A percentile compares a stretch with the other conserved stretches of the same genome.
Conservation (phyloP, 495 filamentous ascomycete genomes). For the Neurospora tetrasperma region DNA sequence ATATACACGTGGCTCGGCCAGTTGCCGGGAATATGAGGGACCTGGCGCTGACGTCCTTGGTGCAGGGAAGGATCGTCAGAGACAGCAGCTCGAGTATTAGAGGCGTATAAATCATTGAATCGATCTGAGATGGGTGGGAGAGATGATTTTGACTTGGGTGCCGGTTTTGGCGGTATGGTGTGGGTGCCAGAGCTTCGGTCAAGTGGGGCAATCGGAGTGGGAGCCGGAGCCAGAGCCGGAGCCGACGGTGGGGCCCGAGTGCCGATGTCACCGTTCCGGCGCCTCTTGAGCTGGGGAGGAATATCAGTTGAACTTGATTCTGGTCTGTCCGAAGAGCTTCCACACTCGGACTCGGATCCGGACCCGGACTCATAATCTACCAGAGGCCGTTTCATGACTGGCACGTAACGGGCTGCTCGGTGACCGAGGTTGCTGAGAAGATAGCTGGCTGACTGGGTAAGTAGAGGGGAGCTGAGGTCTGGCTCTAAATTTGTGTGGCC, state of each 20-base stretch:
- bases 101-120: constrained; percentile 90
- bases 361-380: not conserved
- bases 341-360: not conserved
- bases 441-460: not conserved
- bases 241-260: not conserved
- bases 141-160: constrained; percentile 13
- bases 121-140: constrained; percentile 73
- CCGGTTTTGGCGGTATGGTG: not conserved
- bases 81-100: constrained; percentile 58
- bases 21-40: constrained; percentile 77
- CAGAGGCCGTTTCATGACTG: not conserved
- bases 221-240: not conserved
- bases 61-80: constrained; percentile 77
- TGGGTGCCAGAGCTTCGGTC: not conserved
- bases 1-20: constrained; percentile 92
- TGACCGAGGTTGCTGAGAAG: not conserved
- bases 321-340: not conserved
- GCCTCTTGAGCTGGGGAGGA: not conserved
- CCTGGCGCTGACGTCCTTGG: constrained; percentile 67
- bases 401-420: not conserved
- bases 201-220: not conserved
- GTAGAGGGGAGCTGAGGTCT: not conserved
- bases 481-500: not conserved
- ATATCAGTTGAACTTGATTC: not conserved
- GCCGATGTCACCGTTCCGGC: not conserved